Conservation (phyloP, 192 early-diverging fungal genomes). For the Umbelopsis sp. region DNA sequence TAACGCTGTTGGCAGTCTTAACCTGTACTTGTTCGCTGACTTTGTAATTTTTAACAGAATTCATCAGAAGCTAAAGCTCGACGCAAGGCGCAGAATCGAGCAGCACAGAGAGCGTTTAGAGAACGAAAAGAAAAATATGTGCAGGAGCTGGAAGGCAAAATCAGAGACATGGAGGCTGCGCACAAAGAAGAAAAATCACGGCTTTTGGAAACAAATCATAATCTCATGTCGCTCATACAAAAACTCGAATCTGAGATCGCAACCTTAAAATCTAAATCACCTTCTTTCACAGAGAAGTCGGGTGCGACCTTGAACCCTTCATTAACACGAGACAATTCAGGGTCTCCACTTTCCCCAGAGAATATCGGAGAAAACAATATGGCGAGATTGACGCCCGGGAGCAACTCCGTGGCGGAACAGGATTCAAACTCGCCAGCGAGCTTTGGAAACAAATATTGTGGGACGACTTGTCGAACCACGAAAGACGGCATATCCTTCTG, state of each 20-base stretch:
- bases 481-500: conserved; percentile 41
- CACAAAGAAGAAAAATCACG: conserved; percentile 46
- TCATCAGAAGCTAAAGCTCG: conserved; percentile 16
- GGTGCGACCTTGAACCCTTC: not conserved
- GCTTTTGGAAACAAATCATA: conserved; percentile 48
- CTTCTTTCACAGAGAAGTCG: not conserved
- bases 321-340: not conserved
- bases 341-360: not conserved
- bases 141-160: conserved; percentile 75
- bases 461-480: not conserved
- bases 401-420: not conserved
- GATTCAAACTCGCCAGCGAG: not conserved
- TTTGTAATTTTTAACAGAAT: not conserved
- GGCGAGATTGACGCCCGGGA: not conserved
- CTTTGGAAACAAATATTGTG: not conserved
- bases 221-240: conserved; percentile 51
- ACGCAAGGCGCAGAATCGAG: conserved; percentile 43
- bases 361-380: not conserved
- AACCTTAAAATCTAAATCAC: not conserved
- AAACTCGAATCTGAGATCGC: conserved; percentile 49
- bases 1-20: no score
- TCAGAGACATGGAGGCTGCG: conserved; percentile 66
- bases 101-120: conserved; percentile 71
- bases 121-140: conserved; percentile 87
- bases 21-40: not conserved